Evolutionary conservation across 2,329 filamentous ascomycete species (phyloP).

Genomic region (Penicillium vulpinum): DNA sequence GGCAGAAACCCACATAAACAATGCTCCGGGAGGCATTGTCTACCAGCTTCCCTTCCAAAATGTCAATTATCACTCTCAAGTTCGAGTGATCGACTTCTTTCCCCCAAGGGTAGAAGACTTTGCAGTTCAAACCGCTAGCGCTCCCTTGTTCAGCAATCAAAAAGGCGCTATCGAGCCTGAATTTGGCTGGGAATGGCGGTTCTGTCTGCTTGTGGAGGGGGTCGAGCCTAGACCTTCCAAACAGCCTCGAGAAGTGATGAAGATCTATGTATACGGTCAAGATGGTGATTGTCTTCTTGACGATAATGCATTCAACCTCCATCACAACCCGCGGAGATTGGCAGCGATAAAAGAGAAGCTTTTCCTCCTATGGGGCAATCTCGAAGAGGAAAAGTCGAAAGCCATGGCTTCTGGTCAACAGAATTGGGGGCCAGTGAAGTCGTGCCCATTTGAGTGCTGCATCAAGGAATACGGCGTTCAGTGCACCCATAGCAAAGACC

Average conservation of each 20-base stretch:
- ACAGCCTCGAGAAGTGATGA: conserved; percentile 54
- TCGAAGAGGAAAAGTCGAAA: conserved; percentile 67
- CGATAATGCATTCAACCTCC: conserved; percentile 59
- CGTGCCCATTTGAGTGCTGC: conserved; percentile 68
- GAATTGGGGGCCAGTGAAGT: conserved; percentile 33
- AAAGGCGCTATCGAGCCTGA: neutral
- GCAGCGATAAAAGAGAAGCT: conserved; percentile 65
- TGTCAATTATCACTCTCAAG: conserved; percentile 65
- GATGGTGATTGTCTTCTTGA: conserved; percentile 59
- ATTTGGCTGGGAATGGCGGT: conserved; percentile 75
- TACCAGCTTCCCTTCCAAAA: conserved; percentile 70
- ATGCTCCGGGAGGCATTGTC: conserved; percentile 46
- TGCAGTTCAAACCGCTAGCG: conserved; percentile 54
- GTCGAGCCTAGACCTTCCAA: conserved; percentile 54
- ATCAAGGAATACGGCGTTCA: conserved; percentile 68
- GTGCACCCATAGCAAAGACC: conserved; percentile 32
- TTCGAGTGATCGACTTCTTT: conserved; percentile 80
- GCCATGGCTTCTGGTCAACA: conserved; percentile 23
- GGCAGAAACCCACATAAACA: conserved; percentile 48
- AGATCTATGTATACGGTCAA: conserved; percentile 65
- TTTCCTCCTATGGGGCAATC: conserved; percentile 79
- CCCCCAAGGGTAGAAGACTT: conserved; percentile 73
- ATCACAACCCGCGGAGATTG: conserved; percentile 52
- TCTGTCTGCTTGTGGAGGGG: conserved; percentile 71
- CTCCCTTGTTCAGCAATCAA: conserved; percentile 37